Percentiles rank a stretch among this genome's conserved stretches.
Conservation (phyloP, 345 rosid species). For the Crucihimalaya himalaica region DNA sequence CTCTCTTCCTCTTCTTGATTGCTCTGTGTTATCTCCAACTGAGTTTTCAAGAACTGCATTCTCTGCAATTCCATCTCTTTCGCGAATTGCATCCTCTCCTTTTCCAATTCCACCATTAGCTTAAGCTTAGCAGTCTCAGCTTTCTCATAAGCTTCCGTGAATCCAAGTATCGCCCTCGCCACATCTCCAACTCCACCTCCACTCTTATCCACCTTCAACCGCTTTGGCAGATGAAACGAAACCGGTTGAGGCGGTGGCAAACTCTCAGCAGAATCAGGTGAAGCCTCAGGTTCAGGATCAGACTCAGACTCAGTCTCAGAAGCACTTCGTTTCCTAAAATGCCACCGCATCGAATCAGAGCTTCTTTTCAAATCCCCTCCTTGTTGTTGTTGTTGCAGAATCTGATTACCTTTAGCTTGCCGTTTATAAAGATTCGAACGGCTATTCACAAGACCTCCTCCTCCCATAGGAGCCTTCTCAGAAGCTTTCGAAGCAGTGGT, state of each 20-base stretch:
- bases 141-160: conserved; percentile 82
- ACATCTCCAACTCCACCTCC: conserved; percentile 44
- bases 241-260: conserved; percentile 40
- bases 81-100: conserved; percentile 80
- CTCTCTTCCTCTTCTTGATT: conserved; percentile 40
- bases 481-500: conserved; percentile 17
- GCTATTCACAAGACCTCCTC: conserved; percentile 50
- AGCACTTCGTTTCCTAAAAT: conserved; percentile 47
- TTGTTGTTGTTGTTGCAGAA: conserved; percentile 15
- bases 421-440: conserved; percentile 37
- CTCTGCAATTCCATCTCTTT: conserved; percentile 92
- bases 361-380: conserved; percentile 27
- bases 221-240: conserved; percentile 22
- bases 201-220: conserved; percentile 38
- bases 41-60: conserved; percentile 91
- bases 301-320: conserved; percentile 45
- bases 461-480: conserved; percentile 52
- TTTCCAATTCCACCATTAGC: conserved; percentile 85
- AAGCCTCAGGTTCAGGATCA: conserved; percentile 45
- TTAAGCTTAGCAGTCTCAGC: conserved; percentile 78
- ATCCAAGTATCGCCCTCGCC: conserved; percentile 63
- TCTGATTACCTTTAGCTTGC: conserved; percentile 19
- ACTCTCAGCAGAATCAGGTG: conserved; percentile 51
- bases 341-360: conserved; percentile 42
- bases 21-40: conserved; percentile 69